Evolutionary conservation across 23 red algal species (phyloP).

Genomic region (Agarophyton chilense): DNA sequence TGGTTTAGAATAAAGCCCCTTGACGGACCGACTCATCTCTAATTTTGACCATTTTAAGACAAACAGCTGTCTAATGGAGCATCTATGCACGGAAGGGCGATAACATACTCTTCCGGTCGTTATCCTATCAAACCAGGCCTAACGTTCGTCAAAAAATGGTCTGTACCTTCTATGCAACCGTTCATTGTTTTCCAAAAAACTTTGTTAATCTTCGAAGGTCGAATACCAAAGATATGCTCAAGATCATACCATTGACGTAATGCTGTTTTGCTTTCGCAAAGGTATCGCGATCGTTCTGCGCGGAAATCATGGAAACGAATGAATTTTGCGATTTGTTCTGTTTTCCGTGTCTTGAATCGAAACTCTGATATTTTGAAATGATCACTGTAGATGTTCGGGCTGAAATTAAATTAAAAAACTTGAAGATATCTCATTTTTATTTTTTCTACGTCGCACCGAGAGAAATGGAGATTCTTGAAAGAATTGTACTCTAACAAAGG

Average conservation of each 20-base stretch:
- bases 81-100: neutral
- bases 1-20: too few species aligned
- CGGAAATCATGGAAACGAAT: neutral
- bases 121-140: neutral
- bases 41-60: too few species aligned
- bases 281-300: conserved; percentile 3
- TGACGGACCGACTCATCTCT: too few species aligned
- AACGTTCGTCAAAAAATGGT: neutral
- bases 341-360: conserved; percentile 13
- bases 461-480: too few species aligned
- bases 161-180: neutral
- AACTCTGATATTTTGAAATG: neutral
- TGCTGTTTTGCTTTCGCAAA: neutral
- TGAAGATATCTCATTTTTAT: too few species aligned
- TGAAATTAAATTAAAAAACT: neutral
- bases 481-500: too few species aligned
- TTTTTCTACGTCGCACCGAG: too few species aligned
- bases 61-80: conserved; percentile 35
- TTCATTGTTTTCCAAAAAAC: conserved; percentile 32
- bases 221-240: conserved; percentile 2
- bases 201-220: neutral
- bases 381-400: neutral
- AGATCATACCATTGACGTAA: conserved; percentile 15
- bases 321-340: neutral
- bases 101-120: neutral